Evolutionary conservation across 441 rosid genomes (phyloP), one percentile per base, ranked within the genome.

Genomic region (Dalechampia spathulata): DNA sequence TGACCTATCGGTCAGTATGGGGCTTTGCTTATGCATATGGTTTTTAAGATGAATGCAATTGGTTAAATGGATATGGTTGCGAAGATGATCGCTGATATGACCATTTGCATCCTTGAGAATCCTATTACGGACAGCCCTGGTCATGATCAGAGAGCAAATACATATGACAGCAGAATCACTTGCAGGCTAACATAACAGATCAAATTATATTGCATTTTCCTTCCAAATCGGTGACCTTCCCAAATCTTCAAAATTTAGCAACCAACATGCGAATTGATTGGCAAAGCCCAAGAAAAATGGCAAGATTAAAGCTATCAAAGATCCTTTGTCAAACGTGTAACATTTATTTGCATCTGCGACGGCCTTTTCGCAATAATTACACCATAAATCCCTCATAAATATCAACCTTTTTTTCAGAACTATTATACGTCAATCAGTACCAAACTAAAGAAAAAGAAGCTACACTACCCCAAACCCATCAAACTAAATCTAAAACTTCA

Each of bases 11-110:
- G 78, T 70, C 62, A 82, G 60, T 36, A 82, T 77, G 14, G 96
- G 98, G 58, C 95, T 94, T 49, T 87, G 98, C 68, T 90, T 94
- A 55, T 90, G 99, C 95, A 90, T 87, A 72, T 90, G 98, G 70
- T 94, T 87, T 78, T 94, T 94, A 75, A 94, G 79, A 75, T 94
- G 98, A 67, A 94, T 94, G 64, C 99, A 94, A 59, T 90, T 94
- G 10, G 98, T 86, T 64, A 94, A 73, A 52, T 94, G 98, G 71
- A 90, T 80, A 70, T 94, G 98, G 68, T 87, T 87, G 48, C 94
- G 92, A 34, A 87, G 94, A 84, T 94, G 98, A 68, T 94, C 96
- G 60, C 82, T 65, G 52, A 94, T 77, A 54, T 87, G 91, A 57
- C 92, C 94, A 82, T 94, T 90, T 52, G 90, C 73, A 75, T 94